Evolutionary conservation across 225 moss, liverwort and hornwort genomes (phyloP).

Genomic region (Pleurozium schreberi): DNA sequence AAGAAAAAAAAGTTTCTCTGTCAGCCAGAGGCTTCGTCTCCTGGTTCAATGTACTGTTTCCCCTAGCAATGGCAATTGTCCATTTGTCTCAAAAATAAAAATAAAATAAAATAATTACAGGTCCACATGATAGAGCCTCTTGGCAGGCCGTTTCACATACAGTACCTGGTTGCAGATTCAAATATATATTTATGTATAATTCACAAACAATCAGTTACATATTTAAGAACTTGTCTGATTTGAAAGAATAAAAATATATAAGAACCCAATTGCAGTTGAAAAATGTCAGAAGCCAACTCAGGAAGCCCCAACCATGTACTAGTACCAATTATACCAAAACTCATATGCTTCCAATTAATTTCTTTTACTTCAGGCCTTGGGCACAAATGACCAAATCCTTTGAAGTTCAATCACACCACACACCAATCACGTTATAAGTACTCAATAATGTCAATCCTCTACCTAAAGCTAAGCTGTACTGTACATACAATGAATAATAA

Average conservation of each 20-base stretch:
- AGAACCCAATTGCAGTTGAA: neutral
- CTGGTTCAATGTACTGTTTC: too few relatives aligned
- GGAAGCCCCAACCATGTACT: neutral
- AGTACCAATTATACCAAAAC: neutral
- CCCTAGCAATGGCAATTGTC: too few relatives aligned
- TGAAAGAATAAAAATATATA: neutral
- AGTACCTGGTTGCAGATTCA: neutral
- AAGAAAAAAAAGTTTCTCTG: too few relatives aligned
- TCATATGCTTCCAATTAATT: neutral
- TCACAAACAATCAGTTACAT: neutral
- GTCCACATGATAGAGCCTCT: neutral
- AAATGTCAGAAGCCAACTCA: neutral
- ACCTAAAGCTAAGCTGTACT: neutral
- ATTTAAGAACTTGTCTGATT: neutral
- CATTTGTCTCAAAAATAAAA: too few relatives aligned
- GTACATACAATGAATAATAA: slow-evolving; percentile 18
- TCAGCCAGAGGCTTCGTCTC: too few relatives aligned
- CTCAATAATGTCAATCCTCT: neutral
- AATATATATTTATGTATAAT: too few relatives aligned
- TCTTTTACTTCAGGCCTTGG: neutral
- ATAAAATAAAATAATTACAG: too few relatives aligned
- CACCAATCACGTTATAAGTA: neutral
- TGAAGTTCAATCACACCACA: neutral
- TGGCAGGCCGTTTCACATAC: neutral
- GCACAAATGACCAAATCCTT: neutral